Conservation (phyloP, 345 rosid genomes). For the Rhodamnia argentea region DNA sequence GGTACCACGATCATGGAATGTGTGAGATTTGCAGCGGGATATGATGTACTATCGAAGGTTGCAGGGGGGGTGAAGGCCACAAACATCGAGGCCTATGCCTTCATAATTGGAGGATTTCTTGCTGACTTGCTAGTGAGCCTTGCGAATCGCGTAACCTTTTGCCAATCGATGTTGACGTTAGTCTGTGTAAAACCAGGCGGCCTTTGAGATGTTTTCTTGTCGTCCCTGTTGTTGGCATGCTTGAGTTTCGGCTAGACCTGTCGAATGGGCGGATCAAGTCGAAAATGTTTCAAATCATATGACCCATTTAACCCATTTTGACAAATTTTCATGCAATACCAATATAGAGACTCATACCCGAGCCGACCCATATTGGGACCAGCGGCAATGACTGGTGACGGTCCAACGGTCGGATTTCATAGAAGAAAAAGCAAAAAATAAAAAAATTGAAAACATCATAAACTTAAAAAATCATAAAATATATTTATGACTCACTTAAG, state of each 20-base stretch:
- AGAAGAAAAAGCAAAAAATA: too few species aligned
- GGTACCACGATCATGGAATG: not conserved
- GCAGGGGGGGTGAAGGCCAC: not conserved
- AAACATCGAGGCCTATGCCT: not conserved
- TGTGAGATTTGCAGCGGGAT: not conserved
- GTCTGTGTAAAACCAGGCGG: not conserved
- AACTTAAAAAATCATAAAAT: too few species aligned
- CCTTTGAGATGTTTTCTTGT: not conserved
- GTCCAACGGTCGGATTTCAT: too few species aligned
- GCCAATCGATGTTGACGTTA: not conserved
- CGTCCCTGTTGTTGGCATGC: not conserved
- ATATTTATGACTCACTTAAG: too few species aligned
- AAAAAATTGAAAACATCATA: too few species aligned
- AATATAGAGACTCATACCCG: too few species aligned
- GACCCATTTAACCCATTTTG: too few species aligned
- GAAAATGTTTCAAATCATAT: too few species aligned
- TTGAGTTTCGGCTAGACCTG: not conserved
- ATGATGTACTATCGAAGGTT: not conserved
- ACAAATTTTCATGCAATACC: too few species aligned
- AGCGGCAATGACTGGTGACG: rapidly evolving
- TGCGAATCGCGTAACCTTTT: not conserved
- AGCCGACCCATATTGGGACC: too few species aligned
- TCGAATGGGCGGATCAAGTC: too few species aligned
- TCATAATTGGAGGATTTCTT: not conserved
- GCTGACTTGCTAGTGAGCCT: not conserved